Evolutionary conservation across 2,329 filamentous ascomycete genomes (phyloP), one percentile per base, ranked within the genome.

Genomic region (Fusarium sacchari): DNA sequence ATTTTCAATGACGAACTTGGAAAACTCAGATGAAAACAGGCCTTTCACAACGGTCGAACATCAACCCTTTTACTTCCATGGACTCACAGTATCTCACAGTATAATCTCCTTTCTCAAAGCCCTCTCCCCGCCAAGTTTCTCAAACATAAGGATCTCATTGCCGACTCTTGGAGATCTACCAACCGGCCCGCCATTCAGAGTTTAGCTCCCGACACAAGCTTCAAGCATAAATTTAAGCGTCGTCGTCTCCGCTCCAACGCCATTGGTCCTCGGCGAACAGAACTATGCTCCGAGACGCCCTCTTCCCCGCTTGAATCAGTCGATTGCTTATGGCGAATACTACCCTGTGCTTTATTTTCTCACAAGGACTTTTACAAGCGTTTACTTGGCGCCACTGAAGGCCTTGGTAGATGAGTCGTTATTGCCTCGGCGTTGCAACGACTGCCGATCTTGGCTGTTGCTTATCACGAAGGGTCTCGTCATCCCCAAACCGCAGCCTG

Each of bases 251-350:
- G 18, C 55, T 53, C 24, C 7, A 20, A 34, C 5, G 14, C 36
- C 17, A 60, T 64, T 69, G 56, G 67, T 8, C 34, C 6, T 74
- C 71, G 71, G 71, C 32, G n/a, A 60, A 60, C 52, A 73, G 69
- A 73, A 72, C 36, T 73, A 72, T 57, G 28, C 62, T 43, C 71
- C 71, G 71, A 72, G 40, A 20, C 17, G 34, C 18, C 17, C 20
- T 44, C 22, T 60, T 59, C 69, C 57, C 65, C 60, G 44, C 63
- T 34, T 64, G 52, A 42, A 61, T 67, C 71, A 62, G 69, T 43
- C 55, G 47, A 63, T 71, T 66, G 44, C 65, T 59, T 52, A 66
- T 44, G 44, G 39, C 32, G 32, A 69, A 57, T 64, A 37, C 49
- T 24, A 57, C 64, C 43, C 28, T 59, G n/a, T 40, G 22, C 52